A percentile compares a stretch with the other conserved stretches of the same genome.
Conservation (phyloP, 2,329 filamentous ascomycete species). For the Immersiporthe knoxdaviesiana region DNA sequence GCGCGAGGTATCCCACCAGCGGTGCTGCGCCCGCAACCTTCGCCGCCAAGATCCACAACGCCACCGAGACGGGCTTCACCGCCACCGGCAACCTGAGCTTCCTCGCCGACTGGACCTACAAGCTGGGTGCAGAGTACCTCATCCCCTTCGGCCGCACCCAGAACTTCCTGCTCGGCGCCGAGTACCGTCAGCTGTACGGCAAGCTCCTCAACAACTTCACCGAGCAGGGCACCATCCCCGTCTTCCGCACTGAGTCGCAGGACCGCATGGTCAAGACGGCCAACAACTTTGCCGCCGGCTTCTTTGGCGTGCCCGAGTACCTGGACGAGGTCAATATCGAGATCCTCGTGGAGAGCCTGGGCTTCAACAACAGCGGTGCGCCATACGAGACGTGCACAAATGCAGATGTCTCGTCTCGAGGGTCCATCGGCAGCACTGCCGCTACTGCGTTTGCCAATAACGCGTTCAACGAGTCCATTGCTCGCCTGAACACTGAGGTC, state of each 20-base stretch:
- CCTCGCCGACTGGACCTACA: slow-evolving; percentile 40
- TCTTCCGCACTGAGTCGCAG: slow-evolving; percentile 41
- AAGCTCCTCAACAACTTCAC: slow-evolving; percentile 49
- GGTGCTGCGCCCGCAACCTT: slow-evolving; percentile 37
- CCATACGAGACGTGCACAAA: slow-evolving; percentile 38
- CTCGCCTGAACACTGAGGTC: slow-evolving; percentile 37
- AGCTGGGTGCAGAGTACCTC: slow-evolving; percentile 41
- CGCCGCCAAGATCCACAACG: slow-evolving; percentile 39
- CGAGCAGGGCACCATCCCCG: slow-evolving; percentile 42
- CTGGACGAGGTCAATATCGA: slow-evolving; percentile 40
- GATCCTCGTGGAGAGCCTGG: slow-evolving; percentile 38
- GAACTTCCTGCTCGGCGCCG: slow-evolving; percentile 45
- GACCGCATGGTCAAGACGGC: slow-evolving; percentile 41
- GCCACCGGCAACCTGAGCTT: slow-evolving; percentile 38
- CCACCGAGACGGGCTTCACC: slow-evolving; percentile 40
- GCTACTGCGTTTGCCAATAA: slow-evolving; percentile 33
- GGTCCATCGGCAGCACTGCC: slow-evolving; percentile 34
- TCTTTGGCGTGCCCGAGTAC: slow-evolving; percentile 41
- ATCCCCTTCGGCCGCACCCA: slow-evolving; percentile 46
- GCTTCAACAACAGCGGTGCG: slow-evolving; percentile 38
- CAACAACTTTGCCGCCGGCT: slow-evolving; percentile 39
- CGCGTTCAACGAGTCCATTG: slow-evolving; percentile 38
- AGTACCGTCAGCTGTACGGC: slow-evolving; percentile 47
- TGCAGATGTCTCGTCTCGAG: slow-evolving; percentile 32
- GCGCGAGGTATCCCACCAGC: slow-evolving; percentile 39